Evolutionary conservation across 495 filamentous ascomycete genomes (phyloP).

Genomic region (Aspergillus olivimuriae): DNA sequence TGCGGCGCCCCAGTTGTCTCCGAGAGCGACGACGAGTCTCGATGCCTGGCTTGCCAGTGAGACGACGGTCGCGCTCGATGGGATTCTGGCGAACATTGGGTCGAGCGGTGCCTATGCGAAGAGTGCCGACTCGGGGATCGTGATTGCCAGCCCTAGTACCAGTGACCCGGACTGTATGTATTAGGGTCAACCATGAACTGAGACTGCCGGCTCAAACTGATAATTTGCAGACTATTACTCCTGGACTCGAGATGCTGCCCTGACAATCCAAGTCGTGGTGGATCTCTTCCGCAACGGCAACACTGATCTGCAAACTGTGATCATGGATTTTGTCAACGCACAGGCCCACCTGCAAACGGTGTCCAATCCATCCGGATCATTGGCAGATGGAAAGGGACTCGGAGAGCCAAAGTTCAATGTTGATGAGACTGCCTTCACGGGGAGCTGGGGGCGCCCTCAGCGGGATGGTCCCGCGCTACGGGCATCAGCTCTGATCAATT

Average conservation of each 20-base stretch:
- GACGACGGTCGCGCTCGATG: conserved; percentile 40
- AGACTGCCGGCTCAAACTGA: conserved; percentile 40
- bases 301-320: conserved; percentile 43
- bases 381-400: conserved; percentile 39
- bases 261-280: conserved; percentile 55
- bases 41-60: conserved; percentile 50
- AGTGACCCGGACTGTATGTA: conserved; percentile 53
- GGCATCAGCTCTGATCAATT: conserved; percentile 52
- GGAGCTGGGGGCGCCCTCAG: conserved; percentile 65
- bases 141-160: conserved; percentile 59
- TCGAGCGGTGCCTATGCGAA: conserved; percentile 39
- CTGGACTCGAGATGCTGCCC: conserved; percentile 67
- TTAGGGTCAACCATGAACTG: neutral
- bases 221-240: conserved; percentile 47
- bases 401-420: conserved; percentile 46
- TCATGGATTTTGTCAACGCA: conserved; percentile 49
- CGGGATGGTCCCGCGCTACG: conserved; percentile 65
- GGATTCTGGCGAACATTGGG: conserved; percentile 58
- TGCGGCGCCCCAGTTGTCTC: conserved; percentile 15
- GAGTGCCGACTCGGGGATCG: conserved; percentile 45
- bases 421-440: conserved; percentile 54
- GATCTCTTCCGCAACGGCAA: conserved; percentile 54
- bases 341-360: conserved; percentile 58
- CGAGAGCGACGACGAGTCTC: conserved; percentile 17
- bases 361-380: conserved; percentile 51